Evolutionary conservation across 164 flowering plant species (phyloP).

Genomic region (Vitis riparia): DNA sequence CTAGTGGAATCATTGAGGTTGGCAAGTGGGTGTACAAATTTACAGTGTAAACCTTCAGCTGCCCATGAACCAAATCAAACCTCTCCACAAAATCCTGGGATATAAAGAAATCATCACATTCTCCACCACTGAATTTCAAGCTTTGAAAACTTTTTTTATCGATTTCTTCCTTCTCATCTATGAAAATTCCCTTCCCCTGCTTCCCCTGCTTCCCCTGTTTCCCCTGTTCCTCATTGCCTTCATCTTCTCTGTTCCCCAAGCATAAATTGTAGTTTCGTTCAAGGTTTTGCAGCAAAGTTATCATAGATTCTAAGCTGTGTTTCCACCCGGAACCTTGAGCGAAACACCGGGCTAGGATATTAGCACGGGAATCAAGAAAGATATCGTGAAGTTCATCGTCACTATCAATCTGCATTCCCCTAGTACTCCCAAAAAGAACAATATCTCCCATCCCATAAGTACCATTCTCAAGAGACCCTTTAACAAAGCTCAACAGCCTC

Average conservation of each 20-base stretch:
- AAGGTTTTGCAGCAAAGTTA: slow-evolving; percentile 36
- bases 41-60: slow-evolving; percentile 17
- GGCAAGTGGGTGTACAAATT: slow-evolving; percentile 45
- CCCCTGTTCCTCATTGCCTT: background rate
- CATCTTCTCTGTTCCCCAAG: slow-evolving; percentile 11
- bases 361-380: slow-evolving; percentile 47
- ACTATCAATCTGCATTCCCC: slow-evolving; percentile 43
- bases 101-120: slow-evolving; percentile 9
- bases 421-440: slow-evolving; percentile 49
- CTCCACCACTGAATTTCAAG: background rate
- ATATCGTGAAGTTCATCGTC: slow-evolving; percentile 31
- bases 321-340: slow-evolving; percentile 40
- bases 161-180: background rate
- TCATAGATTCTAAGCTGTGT: slow-evolving; percentile 27
- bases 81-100: slow-evolving; percentile 30
- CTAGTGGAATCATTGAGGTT: slow-evolving; percentile 22
- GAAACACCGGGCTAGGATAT: slow-evolving; percentile 32
- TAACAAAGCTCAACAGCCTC: slow-evolving; percentile 30
- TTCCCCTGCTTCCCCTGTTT: background rate
- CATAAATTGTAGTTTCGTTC: slow-evolving; percentile 21
- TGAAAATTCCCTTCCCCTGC: background rate
- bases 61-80: slow-evolving; percentile 4
- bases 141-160: background rate
- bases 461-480: slow-evolving; percentile 2
- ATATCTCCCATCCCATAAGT: slow-evolving; percentile 54